Base-by-base conservation (phyloP, 179 eudicot genomes). In the Spergularia azorica region DNA sequence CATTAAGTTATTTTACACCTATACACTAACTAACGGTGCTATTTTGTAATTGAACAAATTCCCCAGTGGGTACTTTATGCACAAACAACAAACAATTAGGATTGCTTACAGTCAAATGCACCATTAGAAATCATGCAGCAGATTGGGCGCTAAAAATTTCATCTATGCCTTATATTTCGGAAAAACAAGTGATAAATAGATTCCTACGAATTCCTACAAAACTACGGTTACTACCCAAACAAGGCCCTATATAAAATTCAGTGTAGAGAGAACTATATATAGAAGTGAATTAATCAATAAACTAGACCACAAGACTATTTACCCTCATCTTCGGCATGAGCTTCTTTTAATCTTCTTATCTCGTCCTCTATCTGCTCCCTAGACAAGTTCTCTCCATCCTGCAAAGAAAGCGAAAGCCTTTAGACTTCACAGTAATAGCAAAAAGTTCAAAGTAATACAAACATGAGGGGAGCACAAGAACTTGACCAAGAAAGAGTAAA, bases 321-420 rank as follows among this genome's bases (percentile, higher is more conserved):
- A 96, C 99, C 99, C 78, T 94, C 96, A 86, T 96, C 99, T 86
- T 96, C 97, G 46, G 95, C 96, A 86, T 92, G 98, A 67, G 89
- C 94, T 67, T 85, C 96, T 84, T 96, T 96, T 64, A 96, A 78
- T 84, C 90, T 88, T 74, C 82, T 87, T 76, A 96, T 96, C 43
- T 96, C 97, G 57, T 94, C 88, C 81, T 90, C 96, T 84, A 96
- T 86, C 82, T 94, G 99, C 89, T 96, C 97, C 79, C 89, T 92
- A 10, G 99, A 90, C 88, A 94, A 59, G 81, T 81, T 87, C 65
- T 93, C 97, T 55, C 88, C 93, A 36, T 90, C 98, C 99, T 94
- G 86, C 72, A 83, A 64, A 50, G 18, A 41, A 81, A 82, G 80
- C 1, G 18, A 2, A 17, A 67, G 63, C 50, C 43, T 52, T 9